Percentiles rank a stretch among this genome's conserved stretches.
These are phyloP conservation scores for Globisporangium perplexum DNA, from an alignment of 352 stramenopile species.

Conservation along the genomic window DNA sequence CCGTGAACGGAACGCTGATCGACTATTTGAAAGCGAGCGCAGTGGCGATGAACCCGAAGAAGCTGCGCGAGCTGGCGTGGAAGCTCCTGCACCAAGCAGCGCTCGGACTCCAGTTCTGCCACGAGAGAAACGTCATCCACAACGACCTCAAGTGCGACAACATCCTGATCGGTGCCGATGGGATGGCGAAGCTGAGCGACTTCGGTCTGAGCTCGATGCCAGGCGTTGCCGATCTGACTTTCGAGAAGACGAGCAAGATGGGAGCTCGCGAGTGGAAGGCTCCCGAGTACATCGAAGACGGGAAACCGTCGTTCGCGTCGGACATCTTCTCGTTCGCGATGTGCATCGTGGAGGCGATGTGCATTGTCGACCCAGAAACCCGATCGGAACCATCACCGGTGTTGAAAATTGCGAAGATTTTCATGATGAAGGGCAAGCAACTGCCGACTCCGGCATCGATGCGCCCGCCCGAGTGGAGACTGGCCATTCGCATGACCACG, in stretches of 20 bases:
- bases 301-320: constrained; percentile 3
- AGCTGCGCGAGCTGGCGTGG: constrained; percentile 8
- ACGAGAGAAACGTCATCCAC: constrained; percentile 60
- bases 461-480: not conserved
- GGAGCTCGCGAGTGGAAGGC: constrained; percentile 30
- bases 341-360: constrained; percentile 4
- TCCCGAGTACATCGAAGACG: constrained; percentile 16
- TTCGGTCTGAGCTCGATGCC: constrained; percentile 29
- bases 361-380: not conserved
- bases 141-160: constrained; percentile 86
- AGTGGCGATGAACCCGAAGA: constrained; percentile 1
- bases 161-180: constrained; percentile 53
- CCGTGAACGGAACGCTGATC: constrained; percentile 25
- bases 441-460: not conserved
- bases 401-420: not conserved
- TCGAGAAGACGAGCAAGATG: constrained; percentile 17
- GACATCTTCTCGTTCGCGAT: constrained; percentile 5
- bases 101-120: constrained; percentile 47
- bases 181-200: constrained; percentile 30
- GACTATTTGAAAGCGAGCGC: constrained; percentile 11
- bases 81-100: constrained; percentile 28
- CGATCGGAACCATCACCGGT: not conserved
- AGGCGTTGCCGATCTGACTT: constrained; percentile 13
- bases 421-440: not conserved
- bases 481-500: not conserved